Evolutionary conservation across 441 rosid species (phyloP), one percentile per base, ranked within the genome.

Genomic region (Flueggea neowawraea): DNA sequence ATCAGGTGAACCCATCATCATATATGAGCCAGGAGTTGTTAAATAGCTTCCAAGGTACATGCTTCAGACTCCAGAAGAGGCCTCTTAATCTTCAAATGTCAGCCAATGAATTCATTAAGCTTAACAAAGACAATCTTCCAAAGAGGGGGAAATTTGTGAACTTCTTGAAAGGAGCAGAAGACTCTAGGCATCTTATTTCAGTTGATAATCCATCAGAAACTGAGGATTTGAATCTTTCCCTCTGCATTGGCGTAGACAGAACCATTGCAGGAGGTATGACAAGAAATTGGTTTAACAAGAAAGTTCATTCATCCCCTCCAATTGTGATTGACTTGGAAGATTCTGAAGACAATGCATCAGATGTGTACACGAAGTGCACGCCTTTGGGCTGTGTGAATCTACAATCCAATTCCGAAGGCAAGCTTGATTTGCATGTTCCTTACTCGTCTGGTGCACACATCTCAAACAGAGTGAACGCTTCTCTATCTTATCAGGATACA

Each of bases 191-290:
- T 11, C 58, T 64, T 72, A 51, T 36, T 59, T 54, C 44, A 61
- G 32, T 15, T 31, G 54, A 61, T 54, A 52, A 60, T 49, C 55
- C 68, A 16, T 57, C 60, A 53, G 70, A 67, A 61, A 32, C 73
- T 22, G 69, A 56, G 56, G 86, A 77, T 36, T 62, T 82, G 68
- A 75, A 75, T 53, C 85, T 72, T 64, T 72, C 85, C 55, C 74
- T 85, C 55, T 60, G 66, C 67, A 43, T 55, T 39, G 78, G 76
- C 69, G 77, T 39, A 52, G 61, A 61, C 44, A 68, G 66, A 41
- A 69, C 45, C 52, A 71, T 50, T 63, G 69, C 50, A 51, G 74
- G 67, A 71, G 74, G 57, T 47, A 16, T 67, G 50, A 62, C 47
- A 36, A 65, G 65, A 58, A 64, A 62, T 16, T 66, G 71, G 68